A percentile compares a stretch with the other conserved stretches of the same genome.
Evolutionary conservation across 768 basidiomycete species (phyloP).

Genomic region (Pleurotus citrinopileatus): DNA sequence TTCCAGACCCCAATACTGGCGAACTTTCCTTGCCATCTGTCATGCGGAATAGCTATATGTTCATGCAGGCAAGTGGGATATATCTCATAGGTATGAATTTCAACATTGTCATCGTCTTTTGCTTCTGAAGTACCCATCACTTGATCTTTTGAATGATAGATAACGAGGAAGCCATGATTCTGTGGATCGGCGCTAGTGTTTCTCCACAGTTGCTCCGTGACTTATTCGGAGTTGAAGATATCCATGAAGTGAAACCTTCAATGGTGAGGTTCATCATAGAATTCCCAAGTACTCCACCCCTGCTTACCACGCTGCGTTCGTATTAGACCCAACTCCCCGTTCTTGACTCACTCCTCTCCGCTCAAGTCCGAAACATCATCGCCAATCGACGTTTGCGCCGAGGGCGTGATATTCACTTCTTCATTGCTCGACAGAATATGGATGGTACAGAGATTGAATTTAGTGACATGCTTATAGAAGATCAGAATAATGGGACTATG

Average conservation of each 20-base stretch:
- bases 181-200: conserved; percentile 87
- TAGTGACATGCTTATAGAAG: conserved; percentile 95
- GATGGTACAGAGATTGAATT: conserved; percentile 95
- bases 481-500: conserved; percentile 94
- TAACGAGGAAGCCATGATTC: conserved; percentile 82
- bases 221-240: conserved; percentile 81
- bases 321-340: conserved; percentile 65
- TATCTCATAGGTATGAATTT: conserved; percentile 88
- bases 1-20: conserved; percentile 60
- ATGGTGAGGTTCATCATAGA: conserved; percentile 46
- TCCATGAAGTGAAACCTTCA: conserved; percentile 62
- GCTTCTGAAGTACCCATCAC: no score
- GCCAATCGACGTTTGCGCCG: conserved; percentile 57
- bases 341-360: conserved; percentile 73
- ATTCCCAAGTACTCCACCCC: conserved; percentile 6
- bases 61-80: conserved; percentile 89
- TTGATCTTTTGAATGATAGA: conserved; percentile 41
- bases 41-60: conserved; percentile 80
- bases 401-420: conserved; percentile 52
- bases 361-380: conserved; percentile 86
- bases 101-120: no score
- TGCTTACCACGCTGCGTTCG: conserved; percentile 6
- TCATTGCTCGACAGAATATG: conserved; percentile 86
- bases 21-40: conserved; percentile 65
- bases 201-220: conserved; percentile 83